Base-by-base conservation (phyloP, 1,139 yeast genomes). In the Suhomyces maxii region DNA sequence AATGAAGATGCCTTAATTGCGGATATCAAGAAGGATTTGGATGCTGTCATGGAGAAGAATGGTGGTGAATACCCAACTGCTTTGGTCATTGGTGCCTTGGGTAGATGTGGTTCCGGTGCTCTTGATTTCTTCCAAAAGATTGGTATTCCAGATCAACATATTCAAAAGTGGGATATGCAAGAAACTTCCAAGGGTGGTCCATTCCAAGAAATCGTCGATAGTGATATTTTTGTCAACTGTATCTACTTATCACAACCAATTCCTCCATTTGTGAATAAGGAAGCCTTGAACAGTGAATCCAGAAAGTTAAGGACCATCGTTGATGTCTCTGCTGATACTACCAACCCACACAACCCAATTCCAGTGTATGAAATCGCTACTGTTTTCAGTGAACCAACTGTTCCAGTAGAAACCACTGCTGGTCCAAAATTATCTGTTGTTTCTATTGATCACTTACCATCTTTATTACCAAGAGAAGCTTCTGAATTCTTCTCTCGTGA, bases 71-170 rank as follows among this genome's bases (percentile, higher is more conserved):
- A 73, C 57, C 99, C 98, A 54, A 85, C 79, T 45, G 89, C 86
- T 42, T 77, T 93, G 59, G 86, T 93, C 46, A 93, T 93, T 65
- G 99, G 99, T 63, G 99, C 99, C 26, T 79, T 91, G 51, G 99
- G 99, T 53, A 86, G 99, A 76, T 93, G 99, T 72, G 99, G 99
- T 48, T 84, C 95, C n/a, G 99, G 99, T 64, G 98, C 99, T 34
- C 74, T 89, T 56, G 95, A 87, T 57, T 77, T 90, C 50, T 81
- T 89, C 70, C 79, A 76, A 57, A 86, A 86, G 73, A 85, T 80
- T 46, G 99, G 99, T 50, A 73, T 93, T 49, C 97, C 98, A 46
- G 96, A 89, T 39, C 81, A 75, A 48, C 85, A 88, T 68, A 82
- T 93, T 51, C 67, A 80, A 60, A 88, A 89, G 76, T 93, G 99